Base-by-base conservation (phyloP, 768 basidiomycete species). In the Phanerodontia chrysosporium region DNA sequence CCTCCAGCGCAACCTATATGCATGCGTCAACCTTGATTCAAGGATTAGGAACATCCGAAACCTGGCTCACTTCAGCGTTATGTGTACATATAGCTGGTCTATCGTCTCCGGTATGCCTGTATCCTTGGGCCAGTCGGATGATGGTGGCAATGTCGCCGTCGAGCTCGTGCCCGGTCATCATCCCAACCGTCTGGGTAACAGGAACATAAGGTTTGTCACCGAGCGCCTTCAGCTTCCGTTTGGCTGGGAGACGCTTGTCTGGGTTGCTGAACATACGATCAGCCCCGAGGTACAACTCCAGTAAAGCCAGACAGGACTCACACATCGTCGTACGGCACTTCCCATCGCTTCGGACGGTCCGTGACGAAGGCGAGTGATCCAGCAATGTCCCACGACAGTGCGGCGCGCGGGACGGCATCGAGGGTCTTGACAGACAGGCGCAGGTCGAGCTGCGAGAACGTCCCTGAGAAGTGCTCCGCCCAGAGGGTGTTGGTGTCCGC, bases 281-380 rank as follows among this genome's bases (percentile, higher is more conserved):
- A 35, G 73, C 21, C 3, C 8, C 30, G 7, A 70, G 4, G 76
- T 73, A 4, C 79, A 78, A 54, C 69, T 69, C 18, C 3, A 42
- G 14, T 18, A 1, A 57, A 1, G 42, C 9, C 10, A 21, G 29
- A 12, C 16, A n/a, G 13, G 16, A 73, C 85, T 55, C 65, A 91
- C 91, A 86, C 65, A 65, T 94, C 92, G 62, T 94, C 92, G 59
- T 89, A 93, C 2, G 92, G 92, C 2, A 86, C 68, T 64, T 92
- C 89, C 78, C 82, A 85, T 39, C 68, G 68, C 5, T 66, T 61
- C 44, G 73, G 74, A n/a, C 71, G 73, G 54, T 88, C 88, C 1
- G 81, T 69, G 12, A 87, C 84, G 63, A 93, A 92, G 6, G 84
- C 75, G 45, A 94, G 68, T 2, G 83, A 77, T 2, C 89, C 88